Evolutionary conservation across 1,284 basidiomycete species (phyloP).

Genomic region (Mycosarcoma maydis): DNA sequence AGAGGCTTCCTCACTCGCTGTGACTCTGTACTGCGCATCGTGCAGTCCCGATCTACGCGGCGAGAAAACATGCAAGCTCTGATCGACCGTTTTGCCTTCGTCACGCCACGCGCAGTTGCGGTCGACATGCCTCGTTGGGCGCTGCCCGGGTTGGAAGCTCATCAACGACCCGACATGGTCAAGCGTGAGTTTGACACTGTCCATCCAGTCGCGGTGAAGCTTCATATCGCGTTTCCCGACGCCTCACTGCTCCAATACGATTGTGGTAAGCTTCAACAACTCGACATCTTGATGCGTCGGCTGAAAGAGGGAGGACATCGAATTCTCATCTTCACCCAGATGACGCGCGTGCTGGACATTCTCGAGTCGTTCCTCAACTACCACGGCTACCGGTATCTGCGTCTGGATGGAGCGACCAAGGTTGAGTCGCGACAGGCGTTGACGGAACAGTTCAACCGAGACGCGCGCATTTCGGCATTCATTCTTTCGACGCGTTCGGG

Average conservation of each 20-base stretch:
- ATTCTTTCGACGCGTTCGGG: conserved; percentile 92
- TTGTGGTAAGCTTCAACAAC: conserved; percentile 91
- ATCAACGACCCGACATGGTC: conserved; percentile 16
- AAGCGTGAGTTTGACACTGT: conserved; percentile 70
- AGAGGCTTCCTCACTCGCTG: conserved; percentile 73
- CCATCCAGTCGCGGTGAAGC: conserved; percentile 79
- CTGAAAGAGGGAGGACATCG: conserved; percentile 88
- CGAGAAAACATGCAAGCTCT: conserved; percentile 72
- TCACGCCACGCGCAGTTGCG: conserved; percentile 82
- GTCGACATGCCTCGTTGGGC: conserved; percentile 77
- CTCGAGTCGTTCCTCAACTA: conserved; percentile 91
- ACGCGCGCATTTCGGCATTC: conserved; percentile 88
- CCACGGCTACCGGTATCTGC: conserved; percentile 90
- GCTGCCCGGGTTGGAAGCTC: conserved; percentile 69
- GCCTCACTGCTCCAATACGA: conserved; percentile 91
- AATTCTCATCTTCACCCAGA: conserved; percentile 94
- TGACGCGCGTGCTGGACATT: conserved; percentile 94
- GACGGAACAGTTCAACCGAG: conserved; percentile 95
- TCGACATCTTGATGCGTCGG: conserved; percentile 80
- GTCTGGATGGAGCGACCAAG: conserved; percentile 92
- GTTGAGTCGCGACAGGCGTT: conserved; percentile 95
- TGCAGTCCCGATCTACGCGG: conserved; percentile 74
- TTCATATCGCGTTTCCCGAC: conserved; percentile 94
- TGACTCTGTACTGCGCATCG: conserved; percentile 68
- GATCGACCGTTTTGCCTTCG: conserved; percentile 82